phyloP scores from a whole-genome alignment of 73 alveolate genomes.

The Stentor roeselii region DNA sequence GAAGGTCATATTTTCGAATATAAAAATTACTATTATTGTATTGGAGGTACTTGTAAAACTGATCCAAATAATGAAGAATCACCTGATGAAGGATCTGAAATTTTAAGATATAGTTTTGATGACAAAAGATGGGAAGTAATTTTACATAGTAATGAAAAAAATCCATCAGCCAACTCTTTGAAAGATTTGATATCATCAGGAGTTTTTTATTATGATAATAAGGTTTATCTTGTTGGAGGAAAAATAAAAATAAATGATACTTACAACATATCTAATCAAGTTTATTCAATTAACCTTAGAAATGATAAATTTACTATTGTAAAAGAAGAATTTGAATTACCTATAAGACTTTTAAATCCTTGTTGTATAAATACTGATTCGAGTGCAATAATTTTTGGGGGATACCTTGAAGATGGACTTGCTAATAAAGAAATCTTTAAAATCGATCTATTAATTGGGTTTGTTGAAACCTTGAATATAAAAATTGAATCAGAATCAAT shows the following conservation, averaged over 20 bases:
- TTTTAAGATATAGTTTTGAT: neutral
- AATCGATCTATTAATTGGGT: no score
- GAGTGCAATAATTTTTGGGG: neutral
- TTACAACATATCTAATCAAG: neutral
- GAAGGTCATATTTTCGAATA: neutral
- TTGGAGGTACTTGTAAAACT: neutral
- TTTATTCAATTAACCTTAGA: neutral
- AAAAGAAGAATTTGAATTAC: slow-evolving; percentile 8
- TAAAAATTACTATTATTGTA: no score
- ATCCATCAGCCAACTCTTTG: neutral
- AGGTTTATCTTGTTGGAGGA: slow-evolving; percentile 1
- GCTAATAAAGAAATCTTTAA: neutral
- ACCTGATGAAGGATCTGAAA: neutral
- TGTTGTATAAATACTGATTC: neutral
- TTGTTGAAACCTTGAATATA: no score
- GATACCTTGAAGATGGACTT: neutral
- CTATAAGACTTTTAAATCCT: slow-evolving; percentile 15
- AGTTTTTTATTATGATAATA: neutral
- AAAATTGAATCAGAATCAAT: no score
- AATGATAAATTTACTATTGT: neutral
- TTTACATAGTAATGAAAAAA: neutral
- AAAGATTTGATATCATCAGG: neutral
- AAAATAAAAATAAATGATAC: no score
- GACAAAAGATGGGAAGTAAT: neutral
- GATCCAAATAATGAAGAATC: neutral